Evolutionary conservation across 352 stramenopile species (phyloP), one percentile per base, ranked within the genome.

Genomic region (Globisporangium spinosum): DNA sequence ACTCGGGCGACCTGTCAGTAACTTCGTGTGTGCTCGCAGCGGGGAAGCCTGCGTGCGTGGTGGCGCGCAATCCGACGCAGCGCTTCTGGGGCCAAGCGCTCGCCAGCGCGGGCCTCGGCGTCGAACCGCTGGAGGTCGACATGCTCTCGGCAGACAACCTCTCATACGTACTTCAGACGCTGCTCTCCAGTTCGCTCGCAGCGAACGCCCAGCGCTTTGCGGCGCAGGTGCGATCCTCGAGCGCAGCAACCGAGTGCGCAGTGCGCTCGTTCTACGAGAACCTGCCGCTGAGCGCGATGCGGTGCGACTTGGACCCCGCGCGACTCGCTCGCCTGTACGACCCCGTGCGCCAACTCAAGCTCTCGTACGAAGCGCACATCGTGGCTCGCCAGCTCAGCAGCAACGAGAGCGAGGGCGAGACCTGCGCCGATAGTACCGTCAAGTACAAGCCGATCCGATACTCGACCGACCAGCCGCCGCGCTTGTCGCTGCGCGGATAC

Each of bases 391-490:
- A 82, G 54, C 38, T 89, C 8, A 79, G 70, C 2, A 43, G 62
- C 13, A 63, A 74, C 51, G 61, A 64, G 34, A 40, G 7, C 22
- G 40, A 47, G 7, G 62, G 64, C 23, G 77, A 74, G 34, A 40
- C 8, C 34, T 13, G 34, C 9, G 8, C 34, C 34, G 34, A 40
- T 40, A 40, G 34, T 8, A 12, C 34, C 43, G 69, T 90, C 64
- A 93, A 90, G 69, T 93, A 93, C 75, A 93, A 93, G 64, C 85
- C 85, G 2, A 72, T 93, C 20, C 78, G 86, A 65, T 93, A 93
- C 66, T 89, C 79, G 2, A 72, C 80, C 35, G 72, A 79, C 12
- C 74, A 84, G 29, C 53, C 71, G 7, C 84, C 83, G 25, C 74
- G 78, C 7, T 82, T 80, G 23, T 89, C 84, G 1, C 61, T 90